Evolutionary conservation across 2,329 filamentous ascomycete genomes (phyloP), one percentile per base, ranked within the genome.

Genomic region (Fusarium guadeloupense): DNA sequence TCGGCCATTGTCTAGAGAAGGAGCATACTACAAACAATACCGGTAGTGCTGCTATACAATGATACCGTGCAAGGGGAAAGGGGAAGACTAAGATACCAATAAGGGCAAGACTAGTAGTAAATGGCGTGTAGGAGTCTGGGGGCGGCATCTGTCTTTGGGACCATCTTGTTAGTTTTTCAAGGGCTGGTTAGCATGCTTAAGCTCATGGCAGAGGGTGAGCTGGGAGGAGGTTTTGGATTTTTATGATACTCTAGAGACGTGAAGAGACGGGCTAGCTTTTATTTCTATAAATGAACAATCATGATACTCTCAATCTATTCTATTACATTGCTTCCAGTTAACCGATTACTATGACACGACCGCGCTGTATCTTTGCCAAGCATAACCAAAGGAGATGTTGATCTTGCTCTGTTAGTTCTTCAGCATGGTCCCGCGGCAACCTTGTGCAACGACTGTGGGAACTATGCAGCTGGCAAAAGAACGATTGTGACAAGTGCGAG

Each of bases 1-100:
- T 89, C 4, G 85, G 83, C 30, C 74, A 76, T 39, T 76, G 87
- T 17, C 71, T 89, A 12, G 85, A 86, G 49, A 81, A 80, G 59
- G 76, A 82, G 59, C 76, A 77, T 17, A 62, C 64, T 5, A 66
- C 67, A 49, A 59, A 64, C 19, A 65, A 63, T 14, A 49, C 57
- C 26, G 50, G 54, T 33, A 41, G 51, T 9, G 35, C 54, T 34
- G 52, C 33, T 16, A 54, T 37, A 21, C 54, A 40, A 48, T 66
- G 25, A 62, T 23, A 21, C 17, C 34, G n/a, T 21, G 12, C 17
- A 34, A 38, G 28, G 38, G 33, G 13, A 37, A 54, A 47, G 12
- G 42, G 21, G 34, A 26, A 38, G 19, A n/a, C n/a, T n/a, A n/a
- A 48, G 40, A 46, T 25, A 40, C 28, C 38, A 34, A 26, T 30